phyloP scores from a whole-genome alignment of 305 asterid species.

The Fraxinus baroniana region DNA sequence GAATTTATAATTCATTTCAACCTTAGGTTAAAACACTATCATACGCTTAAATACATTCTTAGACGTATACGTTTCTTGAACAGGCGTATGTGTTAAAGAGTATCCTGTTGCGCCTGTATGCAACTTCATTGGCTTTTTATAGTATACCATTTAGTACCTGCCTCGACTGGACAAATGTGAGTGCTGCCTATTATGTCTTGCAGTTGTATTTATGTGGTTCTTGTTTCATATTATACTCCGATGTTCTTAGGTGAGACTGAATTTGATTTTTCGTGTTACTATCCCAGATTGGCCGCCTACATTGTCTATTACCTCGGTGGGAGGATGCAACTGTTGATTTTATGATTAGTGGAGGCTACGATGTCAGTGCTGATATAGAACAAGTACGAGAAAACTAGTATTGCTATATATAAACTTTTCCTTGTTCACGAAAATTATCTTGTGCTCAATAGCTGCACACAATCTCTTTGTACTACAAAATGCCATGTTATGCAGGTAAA shows the following conservation, averaged over 20 bases:
- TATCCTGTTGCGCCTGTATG: slow-evolving; percentile 66
- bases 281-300: slow-evolving; percentile 76
- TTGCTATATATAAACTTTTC: not conserved
- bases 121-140: slow-evolving; percentile 60
- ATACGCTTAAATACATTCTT: not conserved
- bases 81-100: slow-evolving; percentile 72
- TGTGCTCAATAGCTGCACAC: not conserved
- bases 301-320: slow-evolving; percentile 94
- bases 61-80: slow-evolving; percentile 22
- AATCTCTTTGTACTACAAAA: slow-evolving; percentile 1
- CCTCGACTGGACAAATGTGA: slow-evolving; percentile 81
- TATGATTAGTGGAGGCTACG: slow-evolving; percentile 88
- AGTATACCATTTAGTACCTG: slow-evolving; percentile 49
- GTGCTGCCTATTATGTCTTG: slow-evolving; percentile 18
- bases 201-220: not conserved
- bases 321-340: slow-evolving; percentile 86
- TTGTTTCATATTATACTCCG: not conserved
- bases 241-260: not conserved
- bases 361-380: slow-evolving; percentile 52
- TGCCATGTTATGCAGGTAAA: slow-evolving; percentile 48
- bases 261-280: slow-evolving; percentile 3
- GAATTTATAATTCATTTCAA: not conserved
- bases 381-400: slow-evolving; percentile 34
- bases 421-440: not conserved
- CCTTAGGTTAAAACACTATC: not conserved